These are phyloP conservation scores for Aurifilum marmelostoma DNA, from an alignment of 2,329 filamentous ascomycete genomes.

Conservation along the genomic window DNA sequence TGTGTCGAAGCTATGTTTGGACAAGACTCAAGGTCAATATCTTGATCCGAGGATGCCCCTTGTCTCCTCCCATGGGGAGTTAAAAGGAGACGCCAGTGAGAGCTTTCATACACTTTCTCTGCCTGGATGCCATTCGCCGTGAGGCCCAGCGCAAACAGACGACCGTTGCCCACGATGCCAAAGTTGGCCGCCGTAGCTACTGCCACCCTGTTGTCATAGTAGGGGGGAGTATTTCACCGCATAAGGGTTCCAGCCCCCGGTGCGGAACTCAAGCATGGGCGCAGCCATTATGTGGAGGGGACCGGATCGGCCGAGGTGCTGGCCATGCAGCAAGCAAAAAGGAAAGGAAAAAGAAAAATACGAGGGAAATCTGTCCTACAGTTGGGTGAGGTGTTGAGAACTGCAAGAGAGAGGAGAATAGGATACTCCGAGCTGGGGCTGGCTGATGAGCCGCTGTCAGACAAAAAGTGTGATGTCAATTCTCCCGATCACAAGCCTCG, in stretches of 20 bases:
- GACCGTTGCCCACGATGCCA: slow-evolving; percentile 93
- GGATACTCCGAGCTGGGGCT: neutral
- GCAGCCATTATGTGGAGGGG: slow-evolving; percentile 40
- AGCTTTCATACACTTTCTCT: slow-evolving; percentile 70
- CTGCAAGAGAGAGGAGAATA: neutral
- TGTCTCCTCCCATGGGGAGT: neutral
- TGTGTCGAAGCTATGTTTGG: slow-evolving; percentile 75
- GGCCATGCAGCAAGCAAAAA: slow-evolving; percentile 6
- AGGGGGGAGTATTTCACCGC: slow-evolving; percentile 98
- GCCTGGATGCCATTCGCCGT: slow-evolving; percentile 82
- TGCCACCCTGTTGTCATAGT: slow-evolving; percentile 92
- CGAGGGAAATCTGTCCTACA: neutral
- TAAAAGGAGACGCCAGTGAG: slow-evolving; percentile 3
- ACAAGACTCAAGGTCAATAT: slow-evolving; percentile 6
- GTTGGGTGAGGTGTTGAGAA: neutral
- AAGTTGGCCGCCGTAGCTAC: slow-evolving; percentile 93
- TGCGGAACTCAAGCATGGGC: slow-evolving; percentile 89
- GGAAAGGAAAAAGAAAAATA: no score
- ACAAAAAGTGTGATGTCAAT: slow-evolving; percentile 22
- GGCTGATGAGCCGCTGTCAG: neutral
- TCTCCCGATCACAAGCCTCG: slow-evolving; percentile 23
- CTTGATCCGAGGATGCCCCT: no score
- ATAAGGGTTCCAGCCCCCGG: slow-evolving; percentile 92
- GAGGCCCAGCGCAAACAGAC: slow-evolving; percentile 81
- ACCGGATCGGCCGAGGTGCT: neutral